These are phyloP conservation scores for Saccharomyces hybrid DNA, from an alignment of 1,139 yeast species.

Conservation along the genomic window DNA sequence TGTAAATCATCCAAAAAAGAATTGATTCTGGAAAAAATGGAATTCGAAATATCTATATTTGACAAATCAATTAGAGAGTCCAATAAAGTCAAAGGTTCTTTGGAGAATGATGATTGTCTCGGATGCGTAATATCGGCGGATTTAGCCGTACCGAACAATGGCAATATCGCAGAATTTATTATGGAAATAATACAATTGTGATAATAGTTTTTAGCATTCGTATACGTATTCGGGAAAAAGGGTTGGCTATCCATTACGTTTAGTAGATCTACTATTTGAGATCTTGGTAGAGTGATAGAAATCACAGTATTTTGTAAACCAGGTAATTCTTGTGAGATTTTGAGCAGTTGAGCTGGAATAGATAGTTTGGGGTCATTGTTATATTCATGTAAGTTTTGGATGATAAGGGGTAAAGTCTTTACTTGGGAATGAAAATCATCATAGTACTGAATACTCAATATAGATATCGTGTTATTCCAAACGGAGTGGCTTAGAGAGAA, in stretches of 20 bases:
- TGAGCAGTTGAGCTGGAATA: conserved; percentile 8
- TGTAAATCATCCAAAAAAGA: conserved; percentile 9
- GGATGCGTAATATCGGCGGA: conserved; percentile 1
- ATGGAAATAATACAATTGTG: conserved; percentile 13
- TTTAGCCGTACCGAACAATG: conserved; percentile 11
- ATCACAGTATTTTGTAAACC: conserved; percentile 8
- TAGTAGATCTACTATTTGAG: conserved; percentile 3
- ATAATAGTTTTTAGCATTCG: conserved; percentile 6
- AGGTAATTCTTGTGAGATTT: conserved; percentile 5
- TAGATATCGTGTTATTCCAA: conserved; percentile 8
- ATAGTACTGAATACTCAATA: conserved; percentile 12
- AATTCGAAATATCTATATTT: conserved; percentile 5
- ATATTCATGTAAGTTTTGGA: conserved; percentile 1
- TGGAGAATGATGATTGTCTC: neutral
- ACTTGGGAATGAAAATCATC: conserved; percentile 5
- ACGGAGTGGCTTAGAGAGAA: conserved; percentile 9
- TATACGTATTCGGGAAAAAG: conserved; percentile 3
- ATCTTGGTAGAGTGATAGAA: conserved; percentile 12
- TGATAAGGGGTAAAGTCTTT: conserved; percentile 11
- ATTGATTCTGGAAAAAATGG: conserved; percentile 13
- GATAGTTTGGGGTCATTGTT: neutral
- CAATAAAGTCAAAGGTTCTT: conserved; percentile 2
- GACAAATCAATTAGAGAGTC: conserved; percentile 11
- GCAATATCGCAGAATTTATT: conserved; percentile 8
- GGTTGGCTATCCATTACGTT: conserved; percentile 7